A percentile compares a stretch with the other conserved stretches of the same genome.
Evolutionary conservation across 1,284 basidiomycete species (phyloP).

Genomic region (Sporisorium iseilematis-ciliati): DNA sequence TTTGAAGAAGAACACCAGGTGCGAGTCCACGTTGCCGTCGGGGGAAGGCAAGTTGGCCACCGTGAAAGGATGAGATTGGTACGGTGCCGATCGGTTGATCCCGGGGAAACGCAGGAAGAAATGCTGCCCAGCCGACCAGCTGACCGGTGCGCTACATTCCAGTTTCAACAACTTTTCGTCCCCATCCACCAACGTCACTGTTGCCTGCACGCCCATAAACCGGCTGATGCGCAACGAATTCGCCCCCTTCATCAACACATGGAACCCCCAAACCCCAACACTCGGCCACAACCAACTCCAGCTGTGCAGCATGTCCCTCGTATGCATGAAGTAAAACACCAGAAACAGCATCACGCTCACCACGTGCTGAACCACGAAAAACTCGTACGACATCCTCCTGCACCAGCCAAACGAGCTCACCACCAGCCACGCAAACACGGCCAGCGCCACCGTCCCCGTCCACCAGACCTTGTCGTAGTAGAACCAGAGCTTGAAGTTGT

Average conservation of each 20-base stretch:
- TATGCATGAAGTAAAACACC: constrained; percentile 60
- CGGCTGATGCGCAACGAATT: constrained; percentile 31
- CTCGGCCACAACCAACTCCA: constrained; percentile 54
- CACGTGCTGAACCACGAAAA: constrained; percentile 66
- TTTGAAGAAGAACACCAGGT: constrained; percentile 51
- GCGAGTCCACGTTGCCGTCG: constrained; percentile 24
- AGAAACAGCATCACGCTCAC: constrained; percentile 52
- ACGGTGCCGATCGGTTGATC: constrained; percentile 31
- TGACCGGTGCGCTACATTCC: constrained; percentile 42
- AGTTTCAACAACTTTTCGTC: constrained; percentile 41
- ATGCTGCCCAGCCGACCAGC: constrained; percentile 62
- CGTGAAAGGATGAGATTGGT: constrained; percentile 63
- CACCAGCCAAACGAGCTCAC: constrained; percentile 50
- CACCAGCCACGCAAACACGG: constrained; percentile 50
- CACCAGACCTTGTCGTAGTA: constrained; percentile 52
- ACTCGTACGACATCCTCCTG: constrained; percentile 60
- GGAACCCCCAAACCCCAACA: constrained; percentile 46
- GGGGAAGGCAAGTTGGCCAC: constrained; percentile 54
- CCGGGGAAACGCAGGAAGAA: constrained; percentile 63
- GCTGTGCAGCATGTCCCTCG: constrained; percentile 35
- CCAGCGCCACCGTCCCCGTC: constrained; percentile 57
- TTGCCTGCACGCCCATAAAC: constrained; percentile 31
- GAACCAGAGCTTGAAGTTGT: constrained; percentile 48
- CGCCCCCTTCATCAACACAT: constrained; percentile 50
- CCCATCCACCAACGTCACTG: constrained; percentile 32